Percentiles rank a stretch among this genome's conserved stretches.
Evolutionary conservation across 1,139 yeast genomes (phyloP).

Genomic region (Scheffersomyces cryptocercus): DNA sequence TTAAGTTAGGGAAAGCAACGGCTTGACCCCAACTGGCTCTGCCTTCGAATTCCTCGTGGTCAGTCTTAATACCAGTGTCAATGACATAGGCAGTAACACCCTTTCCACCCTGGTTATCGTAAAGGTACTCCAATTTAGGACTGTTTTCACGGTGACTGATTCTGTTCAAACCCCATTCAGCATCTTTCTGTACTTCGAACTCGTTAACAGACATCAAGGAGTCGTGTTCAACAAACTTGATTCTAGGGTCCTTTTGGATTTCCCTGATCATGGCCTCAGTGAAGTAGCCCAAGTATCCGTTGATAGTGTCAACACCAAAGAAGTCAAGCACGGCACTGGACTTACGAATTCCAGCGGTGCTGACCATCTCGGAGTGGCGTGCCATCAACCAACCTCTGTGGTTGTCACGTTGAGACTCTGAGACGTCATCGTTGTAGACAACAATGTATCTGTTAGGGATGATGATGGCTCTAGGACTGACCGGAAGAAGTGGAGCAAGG

Average conservation of each 20-base stretch:
- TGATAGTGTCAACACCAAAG: constrained; percentile 25
- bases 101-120: constrained; percentile 41
- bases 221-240: constrained; percentile 41
- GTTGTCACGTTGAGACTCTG: constrained; percentile 14
- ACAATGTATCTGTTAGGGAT: constrained; percentile 31
- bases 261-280: constrained; percentile 26
- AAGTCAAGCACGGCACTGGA: constrained; percentile 11
- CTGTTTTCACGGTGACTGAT: constrained; percentile 28
- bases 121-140: constrained; percentile 25
- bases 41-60: constrained; percentile 44
- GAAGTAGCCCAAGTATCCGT: constrained; percentile 40
- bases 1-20: constrained; percentile 36
- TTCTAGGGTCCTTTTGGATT: constrained; percentile 28
- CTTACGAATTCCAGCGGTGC: constrained; percentile 4
- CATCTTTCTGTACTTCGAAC: constrained; percentile 37
- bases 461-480: constrained; percentile 4
- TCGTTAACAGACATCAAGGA: constrained; percentile 32
- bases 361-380: constrained; percentile 5
- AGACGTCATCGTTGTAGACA: constrained; percentile 32
- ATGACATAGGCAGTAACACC: constrained; percentile 48
- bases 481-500: constrained; percentile 8
- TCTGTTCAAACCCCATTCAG: constrained; percentile 46
- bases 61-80: constrained; percentile 44
- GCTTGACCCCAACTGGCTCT: constrained; percentile 47
- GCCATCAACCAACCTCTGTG: constrained; percentile 15